Evolutionary conservation across 2,329 filamentous ascomycete species (phyloP).

Genomic region (Penicillium frequentans): DNA sequence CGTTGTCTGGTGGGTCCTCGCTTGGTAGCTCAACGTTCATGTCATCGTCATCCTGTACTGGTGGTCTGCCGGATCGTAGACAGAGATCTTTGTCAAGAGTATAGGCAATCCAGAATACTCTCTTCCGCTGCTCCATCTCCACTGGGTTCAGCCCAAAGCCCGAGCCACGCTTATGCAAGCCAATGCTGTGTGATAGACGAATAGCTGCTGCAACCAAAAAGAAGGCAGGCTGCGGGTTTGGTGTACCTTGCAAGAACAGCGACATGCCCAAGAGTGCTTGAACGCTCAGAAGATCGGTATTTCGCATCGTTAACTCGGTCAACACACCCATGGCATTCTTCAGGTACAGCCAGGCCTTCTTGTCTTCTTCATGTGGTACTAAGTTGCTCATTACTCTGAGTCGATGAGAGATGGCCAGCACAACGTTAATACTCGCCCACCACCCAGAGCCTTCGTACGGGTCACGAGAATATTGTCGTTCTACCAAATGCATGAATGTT

Average conservation of each 20-base stretch:
- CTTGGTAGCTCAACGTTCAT: slow-evolving; percentile 97
- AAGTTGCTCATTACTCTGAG: slow-evolving; percentile 94
- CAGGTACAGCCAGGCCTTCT: slow-evolving; percentile 91
- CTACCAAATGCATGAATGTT: slow-evolving; percentile 96
- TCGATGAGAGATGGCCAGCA: slow-evolving; percentile 87
- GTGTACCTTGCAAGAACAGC: slow-evolving; percentile 91
- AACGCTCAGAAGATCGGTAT: slow-evolving; percentile 91
- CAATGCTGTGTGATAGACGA: slow-evolving; percentile 87
- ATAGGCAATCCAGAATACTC: slow-evolving; percentile 77
- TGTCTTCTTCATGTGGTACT: slow-evolving; percentile 85
- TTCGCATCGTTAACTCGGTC: slow-evolving; percentile 90
- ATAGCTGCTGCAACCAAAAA: slow-evolving; percentile 89
- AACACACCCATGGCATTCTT: slow-evolving; percentile 96
- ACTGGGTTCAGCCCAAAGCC: slow-evolving; percentile 91
- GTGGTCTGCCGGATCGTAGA: slow-evolving; percentile 69
- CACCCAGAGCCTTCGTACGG: slow-evolving; percentile 94
- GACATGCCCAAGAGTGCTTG: slow-evolving; percentile 91
- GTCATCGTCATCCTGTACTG: slow-evolving; percentile 73
- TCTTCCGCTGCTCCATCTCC: slow-evolving; percentile 86
- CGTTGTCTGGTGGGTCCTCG: slow-evolving; percentile 84
- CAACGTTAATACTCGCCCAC: slow-evolving; percentile 97
- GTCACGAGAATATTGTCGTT: slow-evolving; percentile 87
- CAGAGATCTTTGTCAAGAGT: slow-evolving; percentile 73
- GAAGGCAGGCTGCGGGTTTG: slow-evolving; percentile 92
- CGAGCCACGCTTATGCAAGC: slow-evolving; percentile 87